Evolutionary conservation across 2,329 filamentous ascomycete species (phyloP).

Genomic region (Microdochium trichocladiopsis): DNA sequence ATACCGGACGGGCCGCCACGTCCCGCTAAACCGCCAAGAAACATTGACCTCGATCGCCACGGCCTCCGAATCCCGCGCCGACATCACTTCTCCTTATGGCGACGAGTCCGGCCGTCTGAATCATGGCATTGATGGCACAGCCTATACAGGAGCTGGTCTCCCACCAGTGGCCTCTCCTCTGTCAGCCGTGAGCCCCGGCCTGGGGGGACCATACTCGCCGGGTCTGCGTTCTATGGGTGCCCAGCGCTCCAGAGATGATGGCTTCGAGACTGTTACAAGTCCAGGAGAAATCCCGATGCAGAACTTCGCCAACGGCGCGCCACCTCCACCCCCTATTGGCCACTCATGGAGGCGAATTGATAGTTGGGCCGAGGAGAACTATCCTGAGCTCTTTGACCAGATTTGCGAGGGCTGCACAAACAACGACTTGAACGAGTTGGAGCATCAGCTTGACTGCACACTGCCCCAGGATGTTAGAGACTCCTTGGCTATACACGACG

Average conservation of each 20-base stretch:
- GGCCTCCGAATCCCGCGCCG: slow-evolving; percentile 79
- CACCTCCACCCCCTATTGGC: slow-evolving; percentile 76
- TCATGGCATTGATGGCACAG: slow-evolving; percentile 45
- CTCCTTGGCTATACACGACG: slow-evolving; percentile 84
- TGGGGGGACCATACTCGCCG: slow-evolving; percentile 75
- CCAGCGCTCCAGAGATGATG: slow-evolving; percentile 54
- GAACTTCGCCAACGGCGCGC: slow-evolving; percentile 84
- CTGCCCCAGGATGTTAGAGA: slow-evolving; percentile 90
- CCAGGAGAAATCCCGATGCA: slow-evolving; percentile 91
- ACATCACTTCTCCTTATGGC: slow-evolving; percentile 72
- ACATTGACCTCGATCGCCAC: slow-evolving; percentile 84
- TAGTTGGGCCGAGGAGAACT: slow-evolving; percentile 88
- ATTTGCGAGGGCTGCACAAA: slow-evolving; percentile 84
- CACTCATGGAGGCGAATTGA: slow-evolving; percentile 97
- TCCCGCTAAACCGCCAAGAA: slow-evolving; percentile 75
- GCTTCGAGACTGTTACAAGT: slow-evolving; percentile 63
- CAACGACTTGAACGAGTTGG: slow-evolving; percentile 94
- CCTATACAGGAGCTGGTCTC: slow-evolving; percentile 49
- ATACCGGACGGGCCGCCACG: slow-evolving; percentile 83
- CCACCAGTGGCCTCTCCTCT: slow-evolving; percentile 30
- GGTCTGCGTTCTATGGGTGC: slow-evolving; percentile 77
- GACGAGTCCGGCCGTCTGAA: slow-evolving; percentile 58
- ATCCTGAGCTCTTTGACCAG: slow-evolving; percentile 89
- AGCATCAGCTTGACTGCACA: slow-evolving; percentile 91
- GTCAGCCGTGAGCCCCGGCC: slow-evolving; percentile 45